These are phyloP conservation scores for Osmanthus fragrans DNA, from an alignment of 257 asterid genomes.

Conservation along the genomic window DNA sequence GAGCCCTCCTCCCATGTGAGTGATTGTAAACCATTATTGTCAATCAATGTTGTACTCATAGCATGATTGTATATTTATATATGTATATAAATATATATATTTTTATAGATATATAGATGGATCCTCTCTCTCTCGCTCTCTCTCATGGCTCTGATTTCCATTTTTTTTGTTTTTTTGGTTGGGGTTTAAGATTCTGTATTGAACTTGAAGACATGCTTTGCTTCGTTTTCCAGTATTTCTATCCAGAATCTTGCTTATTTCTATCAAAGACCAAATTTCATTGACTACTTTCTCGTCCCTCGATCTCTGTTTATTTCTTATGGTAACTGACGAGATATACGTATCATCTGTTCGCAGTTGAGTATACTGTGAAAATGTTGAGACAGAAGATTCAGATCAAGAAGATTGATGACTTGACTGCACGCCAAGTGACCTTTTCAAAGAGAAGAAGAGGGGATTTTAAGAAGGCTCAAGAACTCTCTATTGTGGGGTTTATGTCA, in stretches of 20 bases:
- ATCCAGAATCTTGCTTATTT: background rate
- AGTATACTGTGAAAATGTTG: conserved; percentile 30
- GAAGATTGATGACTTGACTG: conserved; percentile 45
- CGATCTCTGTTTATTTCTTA: background rate
- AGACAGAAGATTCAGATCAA: conserved; percentile 47
- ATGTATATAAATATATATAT: too few species aligned
- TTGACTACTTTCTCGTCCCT: background rate
- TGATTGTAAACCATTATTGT: too few species aligned
- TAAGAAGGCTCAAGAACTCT: conserved; percentile 49
- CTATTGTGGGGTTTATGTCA: too few species aligned
- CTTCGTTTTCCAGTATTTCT: background rate
- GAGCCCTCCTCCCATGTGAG: too few species aligned
- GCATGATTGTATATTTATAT: too few species aligned
- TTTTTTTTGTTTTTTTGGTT: background rate
- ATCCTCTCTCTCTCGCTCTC: too few species aligned
- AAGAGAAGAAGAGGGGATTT: conserved; percentile 55
- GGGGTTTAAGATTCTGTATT: conserved; percentile 12
- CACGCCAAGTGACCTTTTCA: conserved; percentile 50
- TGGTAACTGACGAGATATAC: background rate
- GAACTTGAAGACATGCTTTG: conserved; percentile 3
- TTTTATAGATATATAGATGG: too few species aligned
- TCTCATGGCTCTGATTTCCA: background rate
- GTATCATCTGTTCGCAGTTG: background rate
- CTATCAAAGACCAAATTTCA: background rate
- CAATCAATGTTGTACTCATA: too few species aligned